phyloP scores from a whole-genome alignment of 2,329 filamentous ascomycete species.

The Hypoxylon sp. region DNA sequence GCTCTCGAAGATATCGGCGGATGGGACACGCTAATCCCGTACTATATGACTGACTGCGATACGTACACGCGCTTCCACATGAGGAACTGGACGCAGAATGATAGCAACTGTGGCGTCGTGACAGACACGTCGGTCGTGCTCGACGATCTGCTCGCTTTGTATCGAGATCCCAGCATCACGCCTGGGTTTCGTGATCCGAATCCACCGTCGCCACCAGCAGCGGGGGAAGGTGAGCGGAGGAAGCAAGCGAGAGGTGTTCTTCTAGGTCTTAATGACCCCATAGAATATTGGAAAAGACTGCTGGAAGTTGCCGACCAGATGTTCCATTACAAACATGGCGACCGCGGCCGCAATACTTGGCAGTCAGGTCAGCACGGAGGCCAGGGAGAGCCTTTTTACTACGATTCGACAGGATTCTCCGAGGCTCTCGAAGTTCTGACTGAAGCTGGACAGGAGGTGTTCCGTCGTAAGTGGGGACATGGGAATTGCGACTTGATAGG shows the following conservation, averaged over 20 bases:
- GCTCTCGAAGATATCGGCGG: constrained; percentile 66
- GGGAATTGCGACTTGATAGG: constrained; percentile 59
- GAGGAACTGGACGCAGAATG: constrained; percentile 60
- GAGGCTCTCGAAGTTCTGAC: constrained; percentile 55
- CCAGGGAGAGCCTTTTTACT: constrained; percentile 60
- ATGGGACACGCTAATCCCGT: constrained; percentile 72
- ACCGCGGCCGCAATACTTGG: constrained; percentile 60
- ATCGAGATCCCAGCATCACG: constrained; percentile 58
- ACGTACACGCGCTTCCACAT: constrained; percentile 66
- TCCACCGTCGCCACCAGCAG: constrained; percentile 47
- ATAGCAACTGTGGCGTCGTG: constrained; percentile 60
- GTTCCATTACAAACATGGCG: constrained; percentile 61
- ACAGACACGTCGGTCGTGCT: constrained; percentile 63
- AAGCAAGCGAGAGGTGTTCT: constrained; percentile 26
- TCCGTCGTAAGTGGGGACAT: constrained; percentile 63
- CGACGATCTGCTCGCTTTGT: constrained; percentile 63
- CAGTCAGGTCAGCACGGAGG: constrained; percentile 60
- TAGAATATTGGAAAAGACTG: constrained; percentile 53
- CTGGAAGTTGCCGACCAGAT: constrained; percentile 55
- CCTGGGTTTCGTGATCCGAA: constrained; percentile 59
- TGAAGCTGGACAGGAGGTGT: constrained; percentile 55
- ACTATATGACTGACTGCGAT: constrained; percentile 71
- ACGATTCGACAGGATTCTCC: constrained; percentile 57
- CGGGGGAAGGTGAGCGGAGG: constrained; percentile 33
- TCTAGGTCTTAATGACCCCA: constrained; percentile 40